A percentile compares a stretch with the other conserved stretches of the same genome.
phyloP scores from a whole-genome alignment of 805 yeast species.

The Yarrowia phangngaensis region DNA sequence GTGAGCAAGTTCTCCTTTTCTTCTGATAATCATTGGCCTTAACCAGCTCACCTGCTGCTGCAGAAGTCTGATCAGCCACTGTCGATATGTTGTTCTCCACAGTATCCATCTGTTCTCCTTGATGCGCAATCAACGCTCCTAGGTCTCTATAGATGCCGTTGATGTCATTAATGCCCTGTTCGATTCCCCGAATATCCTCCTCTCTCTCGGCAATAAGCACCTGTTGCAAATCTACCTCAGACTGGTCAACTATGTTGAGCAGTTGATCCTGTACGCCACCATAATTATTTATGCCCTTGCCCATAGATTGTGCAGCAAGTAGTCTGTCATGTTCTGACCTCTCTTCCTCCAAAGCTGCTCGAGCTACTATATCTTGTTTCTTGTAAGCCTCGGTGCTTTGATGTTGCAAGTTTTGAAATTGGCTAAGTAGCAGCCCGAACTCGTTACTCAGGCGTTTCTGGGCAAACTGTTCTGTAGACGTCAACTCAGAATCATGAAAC shows the following conservation, averaged over 20 bases:
- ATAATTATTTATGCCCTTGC: conserved; percentile 1
- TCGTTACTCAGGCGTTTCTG: conserved; percentile 56
- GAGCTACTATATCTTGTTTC: conserved; percentile 21
- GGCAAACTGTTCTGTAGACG: conserved; percentile 39
- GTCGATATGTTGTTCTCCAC: conserved; percentile 74
- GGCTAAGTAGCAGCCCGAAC: conserved; percentile 50
- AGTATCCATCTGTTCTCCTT: conserved; percentile 78
- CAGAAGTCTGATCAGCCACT: conserved; percentile 59
- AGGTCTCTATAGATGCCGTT: conserved; percentile 81
- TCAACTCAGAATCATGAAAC: conserved; percentile 25
- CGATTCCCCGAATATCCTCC: conserved; percentile 64
- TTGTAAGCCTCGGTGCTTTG: conserved; percentile 50
- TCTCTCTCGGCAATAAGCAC: conserved; percentile 51
- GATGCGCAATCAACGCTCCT: conserved; percentile 73
- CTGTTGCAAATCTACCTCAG: conserved; percentile 32
- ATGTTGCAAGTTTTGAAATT: conserved; percentile 45
- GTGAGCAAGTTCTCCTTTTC: conserved; percentile 66
- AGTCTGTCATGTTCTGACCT: conserved; percentile 14
- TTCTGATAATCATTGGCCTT: conserved; percentile 76
- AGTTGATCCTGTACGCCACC: conserved; percentile 37
- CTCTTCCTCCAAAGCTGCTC: conserved; percentile 22
- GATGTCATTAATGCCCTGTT: conserved; percentile 76
- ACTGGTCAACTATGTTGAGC: conserved; percentile 41
- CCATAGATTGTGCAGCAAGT: conserved; percentile 3
- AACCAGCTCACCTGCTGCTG: conserved; percentile 64